These are phyloP conservation scores for Colletotrichum simmondsii DNA, from an alignment of 2,329 filamentous ascomycete genomes.

Conservation along the genomic window DNA sequence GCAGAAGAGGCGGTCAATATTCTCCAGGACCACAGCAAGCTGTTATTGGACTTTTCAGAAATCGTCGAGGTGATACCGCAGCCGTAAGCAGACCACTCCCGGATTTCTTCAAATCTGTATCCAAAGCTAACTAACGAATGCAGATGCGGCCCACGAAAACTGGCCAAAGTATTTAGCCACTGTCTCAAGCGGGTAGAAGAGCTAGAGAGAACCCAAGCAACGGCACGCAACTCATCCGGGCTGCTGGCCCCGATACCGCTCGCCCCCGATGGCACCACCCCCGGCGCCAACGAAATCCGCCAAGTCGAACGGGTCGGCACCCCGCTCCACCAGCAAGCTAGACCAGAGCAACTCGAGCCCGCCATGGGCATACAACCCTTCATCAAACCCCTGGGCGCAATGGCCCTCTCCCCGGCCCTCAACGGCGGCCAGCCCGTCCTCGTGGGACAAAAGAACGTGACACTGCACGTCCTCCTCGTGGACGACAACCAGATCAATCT, in stretches of 20 bases:
- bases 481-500: slow-evolving; percentile 57
- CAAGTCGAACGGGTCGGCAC: slow-evolving; percentile 1
- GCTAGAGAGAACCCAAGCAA: not conserved
- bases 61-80: slow-evolving; percentile 45
- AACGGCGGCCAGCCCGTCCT: slow-evolving; percentile 4
- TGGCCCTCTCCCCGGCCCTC: not conserved
- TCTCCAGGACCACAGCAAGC: slow-evolving; percentile 37
- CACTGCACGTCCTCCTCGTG: slow-evolving; percentile 47
- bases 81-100: slow-evolving; percentile 36
- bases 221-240: not conserved
- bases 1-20: slow-evolving; percentile 43
- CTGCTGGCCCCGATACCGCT: not conserved
- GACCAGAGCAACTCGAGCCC: not conserved
- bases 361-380: not conserved
- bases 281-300: not conserved
- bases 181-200: slow-evolving; percentile 35
- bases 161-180: slow-evolving; percentile 41
- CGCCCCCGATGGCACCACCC: not conserved
- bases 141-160: slow-evolving; percentile 41
- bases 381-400: slow-evolving; percentile 17
- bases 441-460: not conserved
- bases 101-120: slow-evolving; percentile 24
- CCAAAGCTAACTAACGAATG: not conserved
- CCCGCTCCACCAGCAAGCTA: not conserved
- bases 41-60: slow-evolving; percentile 38